Evolutionary conservation across 1,284 basidiomycete species (phyloP), one percentile per base, ranked within the genome.

Genomic region (Porodaedalea pini): DNA sequence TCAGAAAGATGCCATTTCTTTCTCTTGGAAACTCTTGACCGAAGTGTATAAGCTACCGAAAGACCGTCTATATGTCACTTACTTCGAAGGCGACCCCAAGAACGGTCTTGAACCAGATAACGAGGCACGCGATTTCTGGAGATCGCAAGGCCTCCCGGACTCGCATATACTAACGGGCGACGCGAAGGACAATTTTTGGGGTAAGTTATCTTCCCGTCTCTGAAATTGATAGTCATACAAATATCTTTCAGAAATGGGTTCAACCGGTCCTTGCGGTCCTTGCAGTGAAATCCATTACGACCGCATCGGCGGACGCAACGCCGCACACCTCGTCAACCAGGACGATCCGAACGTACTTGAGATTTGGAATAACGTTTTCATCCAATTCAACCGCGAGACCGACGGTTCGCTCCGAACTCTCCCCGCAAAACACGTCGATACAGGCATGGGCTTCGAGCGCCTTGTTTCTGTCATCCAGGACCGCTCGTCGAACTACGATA

Each of bases 281-380:
- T 99, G 94, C 79, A 94, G 93, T 67, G 96, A 99, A 73, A 90
- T 99, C 64, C 96, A 99, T 75, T 97, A 85, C 68, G 96, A 99
- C 73, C 87, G 95, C 45, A 94, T 99, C 66, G 96, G 96, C 44
- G 90, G 89, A 36, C 85, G 96, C 53, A 92, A 98, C 68, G 96
- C 94, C 44, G 83, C 94, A 4, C 78, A 88, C 67, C 85, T 97
- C 53, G 95, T 99, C 67, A 98, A 98, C 73, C 81, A 88, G 67
- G 94, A 98, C 70, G 94, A 99, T 69, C 92, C 96, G 3, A 85
- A 95, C 65, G 96, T 99, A 4, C 81, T 99, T 60, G 97, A 99
- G 74, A 95, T 99, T 67, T 99, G 96, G 96, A 99, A 99, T 78
- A 97, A 97, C 72, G 96, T 99, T 58, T 99, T 98, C 73, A 98